Conservation (phyloP, 148 eudicot genomes). For the Amaranthus palmeri region DNA sequence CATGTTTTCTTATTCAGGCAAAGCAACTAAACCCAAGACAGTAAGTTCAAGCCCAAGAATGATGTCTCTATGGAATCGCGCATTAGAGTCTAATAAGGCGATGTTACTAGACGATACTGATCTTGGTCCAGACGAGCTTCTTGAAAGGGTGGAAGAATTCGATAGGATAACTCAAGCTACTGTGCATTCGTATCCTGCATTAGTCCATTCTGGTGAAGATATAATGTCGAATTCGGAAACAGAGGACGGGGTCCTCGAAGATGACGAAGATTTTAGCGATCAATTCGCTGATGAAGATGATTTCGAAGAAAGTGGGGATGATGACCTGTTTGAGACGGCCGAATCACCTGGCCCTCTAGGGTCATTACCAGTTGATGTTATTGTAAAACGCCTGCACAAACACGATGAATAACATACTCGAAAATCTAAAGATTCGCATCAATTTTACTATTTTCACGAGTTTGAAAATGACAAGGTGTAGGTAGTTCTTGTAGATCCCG, state of each 20-base stretch:
- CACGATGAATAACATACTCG: conserved; percentile 6
- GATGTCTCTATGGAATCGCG: conserved; percentile 80
- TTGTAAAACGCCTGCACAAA: conserved; percentile 33
- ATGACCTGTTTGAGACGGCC: conserved; percentile 31
- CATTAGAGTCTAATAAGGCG: conserved; percentile 81
- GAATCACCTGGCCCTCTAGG: conserved; percentile 46
- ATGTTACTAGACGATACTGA: conserved; percentile 49
- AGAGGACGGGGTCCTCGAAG: conserved; percentile 17
- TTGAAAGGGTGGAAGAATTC: conserved; percentile 73
- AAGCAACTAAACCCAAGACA: conserved; percentile 13
- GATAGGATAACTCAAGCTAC: conserved; percentile 50
- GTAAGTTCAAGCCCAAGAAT: conserved; percentile 66
- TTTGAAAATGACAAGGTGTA: neutral
- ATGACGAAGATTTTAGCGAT: conserved; percentile 29
- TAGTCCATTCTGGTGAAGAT: conserved; percentile 35
- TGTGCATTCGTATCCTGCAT: conserved; percentile 72
- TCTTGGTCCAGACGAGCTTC: conserved; percentile 71
- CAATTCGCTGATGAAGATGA: conserved; percentile 32
- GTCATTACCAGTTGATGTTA: conserved; percentile 64
- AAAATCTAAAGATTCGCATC: neutral
- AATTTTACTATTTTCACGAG: neutral
- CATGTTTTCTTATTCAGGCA: conserved; percentile 14
- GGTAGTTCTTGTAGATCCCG: neutral
- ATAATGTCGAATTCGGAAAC: conserved; percentile 16
- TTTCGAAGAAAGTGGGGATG: conserved; percentile 21